These are phyloP conservation scores for Colletotrichum chlorophyti DNA, from an alignment of 2,329 filamentous ascomycete genomes.

Conservation along the genomic window DNA sequence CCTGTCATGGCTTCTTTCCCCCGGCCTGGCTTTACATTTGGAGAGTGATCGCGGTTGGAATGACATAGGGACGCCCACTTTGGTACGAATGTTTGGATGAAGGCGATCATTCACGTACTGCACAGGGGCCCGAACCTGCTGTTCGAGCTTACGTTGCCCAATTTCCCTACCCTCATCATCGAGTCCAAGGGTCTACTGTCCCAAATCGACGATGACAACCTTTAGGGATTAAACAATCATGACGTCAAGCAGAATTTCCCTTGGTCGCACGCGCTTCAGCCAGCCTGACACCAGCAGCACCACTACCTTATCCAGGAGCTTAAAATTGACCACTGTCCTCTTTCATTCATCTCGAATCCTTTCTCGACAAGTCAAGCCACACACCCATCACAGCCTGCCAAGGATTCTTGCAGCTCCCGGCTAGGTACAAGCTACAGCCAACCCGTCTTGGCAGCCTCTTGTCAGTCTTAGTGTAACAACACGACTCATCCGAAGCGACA, in stretches of 20 bases:
- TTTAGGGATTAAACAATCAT: slow-evolving; percentile 7
- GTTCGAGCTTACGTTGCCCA: background rate
- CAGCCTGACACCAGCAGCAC: background rate
- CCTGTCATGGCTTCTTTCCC: too few relatives aligned
- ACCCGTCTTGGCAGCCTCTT: slow-evolving; percentile 25
- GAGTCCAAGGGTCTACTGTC: too few relatives aligned
- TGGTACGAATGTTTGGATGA: too few relatives aligned
- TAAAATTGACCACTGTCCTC: slow-evolving; percentile 6
- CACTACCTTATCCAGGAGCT: slow-evolving; percentile 14
- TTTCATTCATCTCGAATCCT: background rate
- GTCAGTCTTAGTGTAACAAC: slow-evolving; percentile 1
- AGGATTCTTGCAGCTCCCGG: slow-evolving; percentile 10
- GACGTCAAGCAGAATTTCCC: slow-evolving; percentile 14
- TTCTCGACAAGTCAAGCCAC: background rate
- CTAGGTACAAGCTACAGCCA: slow-evolving; percentile 25
- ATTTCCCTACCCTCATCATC: background rate
- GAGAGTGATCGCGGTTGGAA: background rate
- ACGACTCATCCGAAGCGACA: background rate
- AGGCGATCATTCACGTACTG: too few relatives aligned
- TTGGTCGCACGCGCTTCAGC: background rate
- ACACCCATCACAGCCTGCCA: slow-evolving; percentile 20
- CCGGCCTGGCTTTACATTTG: background rate
- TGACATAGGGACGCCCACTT: slow-evolving; percentile 20
- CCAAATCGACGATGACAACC: slow-evolving; percentile 9
- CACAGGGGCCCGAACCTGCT: background rate